phyloP scores from a whole-genome alignment of 768 basidiomycete genomes.

The Glaciozyma martinii region DNA sequence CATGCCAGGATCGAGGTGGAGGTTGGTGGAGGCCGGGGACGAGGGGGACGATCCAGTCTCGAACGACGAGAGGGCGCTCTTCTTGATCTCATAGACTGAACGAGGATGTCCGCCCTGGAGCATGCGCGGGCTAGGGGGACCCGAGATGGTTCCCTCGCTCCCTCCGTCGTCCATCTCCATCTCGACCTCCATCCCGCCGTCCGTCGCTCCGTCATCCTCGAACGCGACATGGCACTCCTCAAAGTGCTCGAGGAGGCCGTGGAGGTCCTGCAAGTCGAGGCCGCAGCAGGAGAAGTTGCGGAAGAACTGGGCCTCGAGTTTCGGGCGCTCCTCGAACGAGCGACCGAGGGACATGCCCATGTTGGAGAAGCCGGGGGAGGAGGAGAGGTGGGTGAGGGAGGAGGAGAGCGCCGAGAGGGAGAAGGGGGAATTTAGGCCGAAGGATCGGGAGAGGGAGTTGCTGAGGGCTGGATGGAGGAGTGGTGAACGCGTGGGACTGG shows the following conservation, averaged over 20 bases:
- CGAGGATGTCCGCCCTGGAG: not conserved
- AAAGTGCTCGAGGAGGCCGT: slow-evolving; percentile 82
- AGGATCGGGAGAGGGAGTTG: slow-evolving; percentile 27
- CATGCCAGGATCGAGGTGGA: slow-evolving; percentile 28
- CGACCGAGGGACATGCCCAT: slow-evolving; percentile 34
- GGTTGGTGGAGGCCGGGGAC: slow-evolving; percentile 34
- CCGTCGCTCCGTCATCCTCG: slow-evolving; percentile 28
- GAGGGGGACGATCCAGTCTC: slow-evolving; percentile 38
- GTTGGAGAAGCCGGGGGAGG: slow-evolving; percentile 31
- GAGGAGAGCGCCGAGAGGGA: slow-evolving; percentile 30
- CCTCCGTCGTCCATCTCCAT: slow-evolving; percentile 25
- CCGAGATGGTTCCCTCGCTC: slow-evolving; percentile 29
- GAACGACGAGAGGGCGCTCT: slow-evolving; percentile 45
- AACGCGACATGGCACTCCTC: slow-evolving; percentile 71
- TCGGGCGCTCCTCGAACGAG: slow-evolving; percentile 34
- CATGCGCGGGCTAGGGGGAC: slow-evolving; percentile 24
- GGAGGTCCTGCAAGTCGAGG: slow-evolving; percentile 61
- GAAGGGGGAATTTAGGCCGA: slow-evolving; percentile 31
- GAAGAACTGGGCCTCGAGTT: slow-evolving; percentile 44
- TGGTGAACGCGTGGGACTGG: slow-evolving; percentile 24
- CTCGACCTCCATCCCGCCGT: slow-evolving; percentile 21
- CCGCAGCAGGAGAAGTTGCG: slow-evolving; percentile 88
- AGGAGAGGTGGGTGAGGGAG: slow-evolving; percentile 26
- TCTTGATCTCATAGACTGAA: slow-evolving; percentile 20
- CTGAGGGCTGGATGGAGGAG: slow-evolving; percentile 28